Evolutionary conservation across 2,329 filamentous ascomycete species (phyloP), one percentile per base, ranked within the genome.

Genomic region (Pseudogymnoascus sp.): DNA sequence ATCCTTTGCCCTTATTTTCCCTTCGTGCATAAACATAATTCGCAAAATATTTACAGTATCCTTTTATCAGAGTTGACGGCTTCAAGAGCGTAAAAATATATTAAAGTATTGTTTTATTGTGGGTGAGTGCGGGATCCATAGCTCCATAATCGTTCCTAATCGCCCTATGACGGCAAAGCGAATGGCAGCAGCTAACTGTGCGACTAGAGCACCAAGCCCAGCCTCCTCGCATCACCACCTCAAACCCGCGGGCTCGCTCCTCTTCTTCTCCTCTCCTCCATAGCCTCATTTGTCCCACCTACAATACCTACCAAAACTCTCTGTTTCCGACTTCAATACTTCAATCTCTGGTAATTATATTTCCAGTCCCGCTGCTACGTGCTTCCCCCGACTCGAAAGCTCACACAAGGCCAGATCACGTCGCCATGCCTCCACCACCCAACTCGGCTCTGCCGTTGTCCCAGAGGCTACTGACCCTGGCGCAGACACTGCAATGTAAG

Each of bases 401-500:
- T 59, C 33, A 37, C 57, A 40, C 37, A 54, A 54, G 47, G 47
- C 47, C 47, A 54, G 47, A 54, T 54, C 3, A 54, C 47, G 47
- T 47, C 57, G 64, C 64, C 64, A 73, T 73, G 71, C 67, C 71
- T 62, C 70, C 69, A 41, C 69, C 69, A 61, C 71, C 71, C 61
- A 69, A 70, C 17, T 66, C 66, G 9, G 64, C 67, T 58, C 65
- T 71, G 64, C 71, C 71, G 7, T 65, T 73, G 37, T 66, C 68
- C 64, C 65, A 73, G 79, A 84, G 92, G 72, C 78, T 96, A 64
- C 76, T 90, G 70, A 81, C 84, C 68, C 82, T 97, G 68, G 92
- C 88, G 67, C 86, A 96, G 76, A 97, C 92, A 50, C 81, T 97
- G 68, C 94, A 97, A 80, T 99, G 93, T 88, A 85, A 75, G 78